Evolutionary conservation across 805 yeast genomes (phyloP), one percentile per base, ranked within the genome.

Genomic region (Candida coquimbonensis): DNA sequence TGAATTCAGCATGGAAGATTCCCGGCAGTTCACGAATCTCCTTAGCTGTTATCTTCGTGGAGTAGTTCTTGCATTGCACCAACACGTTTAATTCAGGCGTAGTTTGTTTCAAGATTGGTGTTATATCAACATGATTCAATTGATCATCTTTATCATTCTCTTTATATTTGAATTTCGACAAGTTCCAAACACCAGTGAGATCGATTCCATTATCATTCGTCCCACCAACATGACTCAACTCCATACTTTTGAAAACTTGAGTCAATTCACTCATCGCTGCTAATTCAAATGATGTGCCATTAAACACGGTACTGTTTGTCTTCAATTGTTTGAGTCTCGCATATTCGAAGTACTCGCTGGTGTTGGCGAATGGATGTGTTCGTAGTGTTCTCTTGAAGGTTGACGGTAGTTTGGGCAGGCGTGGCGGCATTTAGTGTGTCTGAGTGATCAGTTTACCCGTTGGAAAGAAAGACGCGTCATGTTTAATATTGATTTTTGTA

Each of bases 241-340:
- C 26, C 1, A 40, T 8, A 9, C 51, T 46, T 4, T 38, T 26
- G 3, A 55, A 35, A 8, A 45, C 37, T 11, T 38, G n/a, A 5
- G 39, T 13, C 3, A 57, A 49, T 24, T 46, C 50, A 9, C 45
- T 37, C 17, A 44, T 49, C 5, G 50, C 51, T 14, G 50, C 46
- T n/a, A 57, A 41, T 43, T 57, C 61, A 35, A 56, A 57, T 5
- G 58, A 45, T 0, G 61, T 56, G 1, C 61, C 61, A n/a, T 39
- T 38, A 46, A 57, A 57, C 6, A 52, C 57, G 7, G 56, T 56
- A 14, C 59, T 50, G 5, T 42, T 47, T 1, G 57, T 49, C 33
- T 43, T 48, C 9, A 53, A 38, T n/a, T 43, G 44, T 37, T 44
- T 54, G 12, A 35, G n/a, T n/a, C 36, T 43, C 3, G 58, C 57